Base-by-base conservation (phyloP, 257 asterid species). In the Craterostigma plantagineum region DNA sequence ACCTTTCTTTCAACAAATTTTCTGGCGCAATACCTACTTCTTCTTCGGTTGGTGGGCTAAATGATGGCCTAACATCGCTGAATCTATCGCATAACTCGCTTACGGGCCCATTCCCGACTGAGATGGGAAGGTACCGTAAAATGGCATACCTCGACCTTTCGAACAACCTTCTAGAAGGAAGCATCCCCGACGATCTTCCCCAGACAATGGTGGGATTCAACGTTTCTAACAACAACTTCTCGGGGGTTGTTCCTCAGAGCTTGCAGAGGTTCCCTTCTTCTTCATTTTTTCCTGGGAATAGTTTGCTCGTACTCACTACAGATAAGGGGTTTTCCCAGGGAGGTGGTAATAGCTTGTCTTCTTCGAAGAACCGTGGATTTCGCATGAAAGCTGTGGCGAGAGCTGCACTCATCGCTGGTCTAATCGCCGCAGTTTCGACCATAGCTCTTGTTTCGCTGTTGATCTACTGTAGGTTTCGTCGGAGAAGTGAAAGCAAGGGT, bases 261-360 rank as follows among this genome's bases (percentile, higher is more conserved):
- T 62, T 83, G 63, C 66, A 62, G 68, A 67, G 70, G 40, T 83
- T 83, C 52, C 91, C 95, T 45, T 49, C 65, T 54, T 79, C 93
- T 6, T 67, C 95, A 0, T 83, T 83, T 55, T 91, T 60, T 60
- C 95, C 95, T 0, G 95, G 95, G 49, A 83, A 83, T 48, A 18
- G 66, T 63, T 53, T 73, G 59, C 93, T 83, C 11, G 50, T 59
- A 5, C 49, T 75, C n/a, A n/a, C n/a, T 30, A 74, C 76, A 35
- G 56, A 62, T 4, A 63, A 51, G 54, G 58, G 60, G 7, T 13
- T 56, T 45, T 48, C 74, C 6, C 33, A 57, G 38, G 63, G 65
- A 33, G 70, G 64, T 34, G 63, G 54, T 30, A 50, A 49, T 17
- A 41, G 14, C 15, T n/a, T 14, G 10, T 14, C 56, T 7, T 56